Base-by-base conservation (phyloP, 2,329 filamentous ascomycete species). In the Zymoseptoria passerinii region DNA sequence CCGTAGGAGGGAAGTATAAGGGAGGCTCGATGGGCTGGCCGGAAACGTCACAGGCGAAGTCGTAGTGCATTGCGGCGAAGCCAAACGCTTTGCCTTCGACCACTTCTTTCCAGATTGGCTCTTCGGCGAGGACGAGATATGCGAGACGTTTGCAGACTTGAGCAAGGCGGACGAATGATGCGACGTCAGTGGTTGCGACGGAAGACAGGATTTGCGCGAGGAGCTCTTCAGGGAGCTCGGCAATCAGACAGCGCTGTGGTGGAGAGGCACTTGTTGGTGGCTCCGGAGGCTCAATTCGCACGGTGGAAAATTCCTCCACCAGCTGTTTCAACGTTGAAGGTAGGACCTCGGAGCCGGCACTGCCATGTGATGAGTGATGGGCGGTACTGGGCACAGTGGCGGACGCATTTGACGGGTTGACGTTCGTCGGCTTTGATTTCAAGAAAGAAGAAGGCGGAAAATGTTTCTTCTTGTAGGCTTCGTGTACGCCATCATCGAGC, bases 391-490 rank as follows among this genome's bases (percentile, higher is more conserved):
- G 76, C 1, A 82, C 77, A 20, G 81, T 80, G 7, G 71, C 69
- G 1, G 82, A 63, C 9, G 80, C 77, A 70, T 81, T 82, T 40
- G 69, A 66, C 57, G 68, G 68, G 54, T 69, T 71, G 19, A 27
- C 8, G 61, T 58, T 57, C 40, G 54, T 50, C 48, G 76, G 74
- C 69, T 82, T 85, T 61, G 80, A 66, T 75, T 70, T 69, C 63
- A 78, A 75, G 65, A 77, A 78, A 35, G 72, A 75, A 8, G 82
- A 81, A 48, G 83, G 79, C 1, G 92, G 88, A 68, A 94, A 96
- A 75, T 97, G 86, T 76, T 97, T 97, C 68, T 90, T 87, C 68
- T 89, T 89, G 77, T 96, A 99, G 58, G 83, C 80, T 67, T 89
- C 84, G 72, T 99, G 91, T 55, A 99, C 92, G 13, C 80, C 78